A percentile compares a stretch with the other conserved stretches of the same genome.
These are phyloP conservation scores for Populus nigra DNA, from an alignment of 345 rosid species.

Conservation along the genomic window DNA sequence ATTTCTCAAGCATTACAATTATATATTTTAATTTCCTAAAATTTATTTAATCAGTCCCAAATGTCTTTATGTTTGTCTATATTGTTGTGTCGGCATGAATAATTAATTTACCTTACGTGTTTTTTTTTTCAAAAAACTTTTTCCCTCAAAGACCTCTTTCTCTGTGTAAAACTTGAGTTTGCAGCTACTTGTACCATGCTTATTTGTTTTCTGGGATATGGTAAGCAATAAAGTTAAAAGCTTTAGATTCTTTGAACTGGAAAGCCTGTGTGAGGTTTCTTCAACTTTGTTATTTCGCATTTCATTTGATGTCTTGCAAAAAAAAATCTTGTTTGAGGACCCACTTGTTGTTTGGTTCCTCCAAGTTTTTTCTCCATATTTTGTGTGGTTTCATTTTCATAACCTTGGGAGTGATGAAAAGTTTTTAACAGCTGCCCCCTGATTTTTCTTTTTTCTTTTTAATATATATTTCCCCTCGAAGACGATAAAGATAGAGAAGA, in stretches of 20 bases:
- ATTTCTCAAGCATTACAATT: not conserved
- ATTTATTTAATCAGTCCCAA: not conserved
- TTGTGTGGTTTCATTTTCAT: not conserved
- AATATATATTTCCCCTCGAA: too few relatives aligned
- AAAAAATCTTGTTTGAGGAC: conserved; percentile 5
- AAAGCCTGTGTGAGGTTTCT: conserved; percentile 3
- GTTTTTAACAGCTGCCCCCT: too few relatives aligned
- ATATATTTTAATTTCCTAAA: not conserved
- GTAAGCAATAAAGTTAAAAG: not conserved
- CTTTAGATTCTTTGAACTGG: conserved; percentile 1
- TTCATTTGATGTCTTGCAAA: not conserved
- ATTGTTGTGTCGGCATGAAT: not conserved
- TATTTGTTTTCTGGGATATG: not conserved
- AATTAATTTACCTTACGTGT: not conserved
- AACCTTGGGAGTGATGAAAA: too few relatives aligned
- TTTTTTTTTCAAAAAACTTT: not conserved
- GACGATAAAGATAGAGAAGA: too few relatives aligned
- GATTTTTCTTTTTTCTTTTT: too few relatives aligned
- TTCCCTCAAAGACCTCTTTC: not conserved
- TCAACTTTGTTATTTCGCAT: not conserved
- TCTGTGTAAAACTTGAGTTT: not conserved
- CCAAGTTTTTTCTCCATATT: not conserved
- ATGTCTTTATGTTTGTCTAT: not conserved
- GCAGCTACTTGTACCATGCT: not conserved
- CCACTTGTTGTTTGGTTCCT: conserved; percentile 6